Percentiles rank a stretch among this genome's conserved stretches.
These are phyloP conservation scores for Wickerhamomyces canadensis DNA, from an alignment of 805 yeast species.

Conservation along the genomic window DNA sequence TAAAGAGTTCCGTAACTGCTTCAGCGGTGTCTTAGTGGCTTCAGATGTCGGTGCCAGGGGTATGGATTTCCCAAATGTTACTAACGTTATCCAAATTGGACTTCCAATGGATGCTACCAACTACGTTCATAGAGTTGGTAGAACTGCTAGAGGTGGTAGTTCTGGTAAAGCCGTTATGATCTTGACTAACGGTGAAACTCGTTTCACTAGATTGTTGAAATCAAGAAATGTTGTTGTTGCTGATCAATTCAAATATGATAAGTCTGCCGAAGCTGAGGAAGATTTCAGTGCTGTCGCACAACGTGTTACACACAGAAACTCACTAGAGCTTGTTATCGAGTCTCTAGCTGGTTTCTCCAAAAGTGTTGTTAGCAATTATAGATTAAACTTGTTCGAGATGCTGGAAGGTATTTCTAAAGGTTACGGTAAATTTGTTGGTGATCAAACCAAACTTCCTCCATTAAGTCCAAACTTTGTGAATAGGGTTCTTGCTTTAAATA, in stretches of 20 bases:
- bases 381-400: conserved; percentile 26
- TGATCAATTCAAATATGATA: conserved; percentile 35
- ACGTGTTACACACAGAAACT: conserved; percentile 21
- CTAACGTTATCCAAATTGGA: conserved; percentile 81
- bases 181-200: conserved; percentile 49
- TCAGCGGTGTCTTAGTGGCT: conserved; percentile 60
- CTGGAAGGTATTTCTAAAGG: conserved; percentile 29
- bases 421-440: conserved; percentile 21
- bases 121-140: conserved; percentile 89
- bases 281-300: conserved; percentile 23
- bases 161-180: conserved; percentile 66
- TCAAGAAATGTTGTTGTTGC: conserved; percentile 51
- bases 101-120: conserved; percentile 70
- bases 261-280: conserved; percentile 30
- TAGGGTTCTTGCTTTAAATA: conserved; percentile 17
- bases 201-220: conserved; percentile 46
- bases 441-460: conserved; percentile 15
- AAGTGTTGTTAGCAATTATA: conserved; percentile 27
- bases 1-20: conserved; percentile 42
- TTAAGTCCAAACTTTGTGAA: conserved; percentile 16
- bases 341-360: conserved; percentile 33
- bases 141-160: conserved; percentile 92
- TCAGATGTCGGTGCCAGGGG: conserved; percentile 97
- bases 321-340: conserved; percentile 27
- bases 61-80: conserved; percentile 86